Evolutionary conservation across 129 eudicot genomes (phyloP), one percentile per base, ranked within the genome.

Genomic region (Escallonia rubra): DNA sequence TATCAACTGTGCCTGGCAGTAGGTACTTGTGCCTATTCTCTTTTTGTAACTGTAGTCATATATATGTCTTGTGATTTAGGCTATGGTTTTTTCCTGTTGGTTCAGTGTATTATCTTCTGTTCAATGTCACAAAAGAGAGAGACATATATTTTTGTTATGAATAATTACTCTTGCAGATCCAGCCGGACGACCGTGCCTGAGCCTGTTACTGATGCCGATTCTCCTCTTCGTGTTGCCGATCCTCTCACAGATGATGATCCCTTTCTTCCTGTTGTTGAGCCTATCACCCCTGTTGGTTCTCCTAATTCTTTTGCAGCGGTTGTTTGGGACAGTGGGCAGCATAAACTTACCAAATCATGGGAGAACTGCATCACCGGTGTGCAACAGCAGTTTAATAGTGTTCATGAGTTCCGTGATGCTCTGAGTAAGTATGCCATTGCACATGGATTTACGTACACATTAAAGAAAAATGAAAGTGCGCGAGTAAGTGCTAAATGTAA

Each of bases 401-500:
- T 88, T 68, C 42, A 81, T 3, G 98, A 91, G 70, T 86, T 91
- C 69, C 98, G 96, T 67, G 98, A 88, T 66, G 91, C 96, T 59
- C 77, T 91, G 15, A 94, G 82, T 58, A 88, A 83, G 63, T 91
- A 83, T 71, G 83, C 98, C 39, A 83, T 91, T 58, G 96, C 98
- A 38, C 98, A 86, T 76, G 89, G 89, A 65, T 91, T 91, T 70
- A 80, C 87, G 60, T 91, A 85, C 78, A 88, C 82, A 67, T 91
- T 83, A 44, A 91, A 88, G 78, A 91, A 91, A 74, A 81, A 82
- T 56, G 98, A 88, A 52, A 88, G 86, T 66, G 89, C 81, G 48
- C 94, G 98, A 55, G 96, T 91, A 44, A 81, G 91, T 79, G 98
- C 78, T 52, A 92, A 86, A 80, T 92, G 98, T 72, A 92, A 86